Evolutionary conservation across 2,329 filamentous ascomycete species (phyloP).

Genomic region (Hypoxylon sp.): DNA sequence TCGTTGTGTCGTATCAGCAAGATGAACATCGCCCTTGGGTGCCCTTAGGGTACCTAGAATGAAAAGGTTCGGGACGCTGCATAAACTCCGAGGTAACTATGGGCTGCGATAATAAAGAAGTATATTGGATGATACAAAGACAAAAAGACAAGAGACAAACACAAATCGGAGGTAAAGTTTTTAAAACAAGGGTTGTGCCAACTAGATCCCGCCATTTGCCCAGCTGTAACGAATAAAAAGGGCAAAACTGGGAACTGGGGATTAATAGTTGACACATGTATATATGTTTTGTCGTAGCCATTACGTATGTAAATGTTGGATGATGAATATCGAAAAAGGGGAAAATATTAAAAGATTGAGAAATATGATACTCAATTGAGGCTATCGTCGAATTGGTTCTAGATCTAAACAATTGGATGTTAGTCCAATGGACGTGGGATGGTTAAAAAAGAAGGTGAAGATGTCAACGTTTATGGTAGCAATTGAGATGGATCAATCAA

Average conservation of each 20-base stretch:
- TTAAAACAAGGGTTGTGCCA: conserved; percentile 33
- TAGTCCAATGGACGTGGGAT: conserved; percentile 4
- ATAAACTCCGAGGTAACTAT: conserved; percentile 22
- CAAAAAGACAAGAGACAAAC: conserved; percentile 8
- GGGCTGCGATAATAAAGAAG: conserved; percentile 16
- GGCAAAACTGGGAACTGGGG: conserved; percentile 18
- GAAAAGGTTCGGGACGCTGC: conserved; percentile 32
- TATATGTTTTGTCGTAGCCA: neutral
- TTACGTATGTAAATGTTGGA: too few relatives aligned
- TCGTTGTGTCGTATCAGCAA: conserved; percentile 29
- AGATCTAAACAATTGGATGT: neutral
- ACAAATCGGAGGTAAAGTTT: conserved; percentile 10
- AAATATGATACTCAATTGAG: neutral
- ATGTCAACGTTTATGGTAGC: conserved; percentile 1
- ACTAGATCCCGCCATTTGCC: conserved; percentile 28
- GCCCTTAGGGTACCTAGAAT: too few relatives aligned
- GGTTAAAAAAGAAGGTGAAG: conserved; percentile 1
- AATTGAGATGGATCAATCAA: too few relatives aligned
- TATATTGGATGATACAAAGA: conserved; percentile 22
- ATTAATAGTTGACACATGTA: neutral
- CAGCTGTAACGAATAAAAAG: conserved; percentile 31
- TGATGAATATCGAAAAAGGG: too few relatives aligned
- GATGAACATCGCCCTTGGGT: conserved; percentile 20
- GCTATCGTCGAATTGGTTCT: conserved; percentile 14
- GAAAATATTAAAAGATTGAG: conserved; percentile 6